Evolutionary conservation across 1,284 basidiomycete genomes (phyloP).

Genomic region (Trametes polyzona): DNA sequence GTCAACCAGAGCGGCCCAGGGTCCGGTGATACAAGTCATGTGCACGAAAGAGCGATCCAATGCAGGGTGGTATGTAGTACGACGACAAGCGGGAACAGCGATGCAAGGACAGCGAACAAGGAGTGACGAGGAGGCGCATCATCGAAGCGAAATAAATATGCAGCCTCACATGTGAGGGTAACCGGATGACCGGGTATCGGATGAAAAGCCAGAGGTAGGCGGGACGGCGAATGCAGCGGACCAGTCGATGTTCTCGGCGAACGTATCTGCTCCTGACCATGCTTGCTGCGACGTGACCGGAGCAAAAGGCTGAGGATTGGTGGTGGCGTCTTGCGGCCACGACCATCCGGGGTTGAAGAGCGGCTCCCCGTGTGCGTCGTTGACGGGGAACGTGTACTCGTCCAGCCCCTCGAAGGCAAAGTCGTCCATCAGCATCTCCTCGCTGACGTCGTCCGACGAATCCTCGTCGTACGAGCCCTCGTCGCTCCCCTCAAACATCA

Average conservation of each 20-base stretch:
- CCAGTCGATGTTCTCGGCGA: slow-evolving; percentile 6
- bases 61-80: slow-evolving; percentile 1
- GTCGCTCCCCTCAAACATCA: slow-evolving; percentile 11
- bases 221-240: background rate
- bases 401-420: slow-evolving; percentile 5
- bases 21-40: slow-evolving; percentile 10
- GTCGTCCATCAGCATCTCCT: slow-evolving; percentile 6
- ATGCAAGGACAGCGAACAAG: background rate
- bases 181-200: background rate
- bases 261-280: background rate
- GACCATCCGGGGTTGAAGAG: slow-evolving; percentile 15
- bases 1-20: slow-evolving; percentile 5
- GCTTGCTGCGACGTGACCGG: background rate
- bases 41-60: slow-evolving; percentile 13
- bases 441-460: slow-evolving; percentile 1
- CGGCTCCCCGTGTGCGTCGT: background rate
- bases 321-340: slow-evolving; percentile 4
- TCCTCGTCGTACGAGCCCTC: slow-evolving; percentile 7
- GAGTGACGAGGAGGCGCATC: background rate
- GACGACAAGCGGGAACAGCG: slow-evolving; percentile 1
- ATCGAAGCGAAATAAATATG: background rate
- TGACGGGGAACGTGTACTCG: background rate
- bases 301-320: background rate
- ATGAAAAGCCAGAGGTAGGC: background rate
- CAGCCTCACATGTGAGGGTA: background rate